Percentiles rank a stretch among this genome's conserved stretches.
These are phyloP conservation scores for Trichoderma atrobrunneum DNA, from an alignment of 2,329 filamentous ascomycete genomes.

Conservation along the genomic window DNA sequence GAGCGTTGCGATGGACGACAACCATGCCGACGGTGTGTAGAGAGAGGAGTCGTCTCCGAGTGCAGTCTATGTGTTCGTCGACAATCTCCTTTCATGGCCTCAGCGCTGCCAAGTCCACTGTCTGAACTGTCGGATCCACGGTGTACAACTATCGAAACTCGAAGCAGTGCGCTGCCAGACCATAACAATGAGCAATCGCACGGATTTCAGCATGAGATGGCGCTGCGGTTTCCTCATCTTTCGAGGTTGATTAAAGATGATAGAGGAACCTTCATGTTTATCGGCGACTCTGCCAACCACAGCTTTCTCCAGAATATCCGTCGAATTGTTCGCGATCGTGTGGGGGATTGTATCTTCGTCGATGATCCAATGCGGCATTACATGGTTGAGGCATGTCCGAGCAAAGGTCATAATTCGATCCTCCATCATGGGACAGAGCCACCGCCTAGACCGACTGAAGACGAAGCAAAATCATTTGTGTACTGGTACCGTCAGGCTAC, in stretches of 20 bases:
- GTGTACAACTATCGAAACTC: not conserved
- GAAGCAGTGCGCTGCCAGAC: not conserved
- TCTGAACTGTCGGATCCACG: not conserved
- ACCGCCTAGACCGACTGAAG: not conserved
- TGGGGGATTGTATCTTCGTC: not conserved
- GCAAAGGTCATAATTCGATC: not conserved
- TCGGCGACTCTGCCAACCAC: not conserved
- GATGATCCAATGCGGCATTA: not conserved
- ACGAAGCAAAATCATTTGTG: not conserved
- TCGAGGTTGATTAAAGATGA: not conserved
- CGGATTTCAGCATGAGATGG: not conserved
- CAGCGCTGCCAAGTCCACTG: not conserved
- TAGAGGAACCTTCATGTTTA: constrained; percentile 6
- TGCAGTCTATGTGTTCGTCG: not conserved
- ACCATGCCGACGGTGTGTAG: not conserved
- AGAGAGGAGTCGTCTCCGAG: not conserved
- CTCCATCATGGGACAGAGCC: not conserved
- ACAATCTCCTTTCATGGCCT: not conserved
- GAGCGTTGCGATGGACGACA: not conserved
- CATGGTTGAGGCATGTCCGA: not conserved
- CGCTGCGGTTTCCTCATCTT: not conserved
- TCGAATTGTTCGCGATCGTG: not conserved
- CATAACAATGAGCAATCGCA: not conserved
- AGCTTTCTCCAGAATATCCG: not conserved
- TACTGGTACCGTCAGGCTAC: not conserved